Conservation (phyloP, 2,329 filamentous ascomycete species). For the Shiraia sp. region DNA sequence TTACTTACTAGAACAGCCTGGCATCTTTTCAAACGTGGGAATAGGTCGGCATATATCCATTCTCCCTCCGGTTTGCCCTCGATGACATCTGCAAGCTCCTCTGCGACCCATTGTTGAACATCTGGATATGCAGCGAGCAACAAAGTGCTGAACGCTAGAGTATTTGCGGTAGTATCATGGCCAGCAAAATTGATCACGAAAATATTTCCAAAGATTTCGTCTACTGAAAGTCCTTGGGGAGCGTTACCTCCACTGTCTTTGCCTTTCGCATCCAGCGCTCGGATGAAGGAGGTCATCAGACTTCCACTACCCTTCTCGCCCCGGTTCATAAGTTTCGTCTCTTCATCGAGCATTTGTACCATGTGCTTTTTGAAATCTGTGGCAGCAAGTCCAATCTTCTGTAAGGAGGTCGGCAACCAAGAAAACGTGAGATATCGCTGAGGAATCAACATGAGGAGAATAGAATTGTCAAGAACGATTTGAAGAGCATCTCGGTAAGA, state of each 20-base stretch:
- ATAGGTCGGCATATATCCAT: conserved; percentile 43
- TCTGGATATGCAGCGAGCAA: conserved; percentile 52
- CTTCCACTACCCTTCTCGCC: conserved; percentile 9
- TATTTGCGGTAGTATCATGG: conserved; percentile 56
- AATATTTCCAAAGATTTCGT: conserved; percentile 56
- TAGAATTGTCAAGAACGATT: conserved; percentile 28
- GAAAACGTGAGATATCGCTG: conserved; percentile 4
- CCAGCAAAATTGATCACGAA: conserved; percentile 56
- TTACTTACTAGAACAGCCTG: conserved; percentile 42
- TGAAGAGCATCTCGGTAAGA: conserved; percentile 18
- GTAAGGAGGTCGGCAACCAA: conserved; percentile 18
- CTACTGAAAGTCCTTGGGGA: conserved; percentile 9
- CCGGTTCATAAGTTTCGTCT: conserved; percentile 2
- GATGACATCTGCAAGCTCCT: conserved; percentile 41
- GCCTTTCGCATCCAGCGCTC: conserved; percentile 5
- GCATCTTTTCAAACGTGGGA: conserved; percentile 43
- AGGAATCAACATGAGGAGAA: conserved; percentile 14
- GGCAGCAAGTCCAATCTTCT: conserved; percentile 17
- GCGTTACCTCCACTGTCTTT: neutral
- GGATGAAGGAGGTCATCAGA: conserved; percentile 14
- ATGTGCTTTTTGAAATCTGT: conserved; percentile 10
- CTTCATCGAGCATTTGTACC: conserved; percentile 9
- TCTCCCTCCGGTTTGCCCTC: neutral
- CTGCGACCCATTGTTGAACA: conserved; percentile 52
- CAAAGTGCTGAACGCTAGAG: conserved; percentile 48